Evolutionary conservation across 768 basidiomycete species (phyloP), one percentile per base, ranked within the genome.

Genomic region (Pleurotus pulmonarius): DNA sequence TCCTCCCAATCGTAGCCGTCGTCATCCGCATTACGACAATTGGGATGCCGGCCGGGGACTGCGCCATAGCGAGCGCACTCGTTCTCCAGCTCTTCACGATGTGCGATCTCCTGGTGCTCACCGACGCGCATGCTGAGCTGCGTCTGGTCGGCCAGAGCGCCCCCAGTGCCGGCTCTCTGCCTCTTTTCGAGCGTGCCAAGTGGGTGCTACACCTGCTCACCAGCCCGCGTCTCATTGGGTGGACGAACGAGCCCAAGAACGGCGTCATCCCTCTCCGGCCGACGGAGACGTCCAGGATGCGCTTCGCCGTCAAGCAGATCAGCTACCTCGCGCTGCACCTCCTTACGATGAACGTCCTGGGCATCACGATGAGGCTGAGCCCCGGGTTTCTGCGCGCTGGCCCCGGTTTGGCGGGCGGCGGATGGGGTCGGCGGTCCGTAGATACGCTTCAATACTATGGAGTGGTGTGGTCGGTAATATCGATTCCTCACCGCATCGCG

Each of bases 141-240:
- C 60, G 51, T 8, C 61, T 62, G 37, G 48, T 49, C 37, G 63
- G 65, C 26, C 60, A 63, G 41, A 29, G 2, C 8, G 56, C 26
- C 13, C 26, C 22, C 37, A 60, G 57, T 16, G 48, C 60, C 2
- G 41, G 56, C 11, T 52, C 55, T 5, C 45, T 58, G 26, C 47
- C 65, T 1, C 59, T 69, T 38, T 57, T 55, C 22, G 20, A 61
- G 8, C 62, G 70, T 6, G 18, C 70, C 3, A 49, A 49, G 29
- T 74, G 73, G 72, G 66, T 68, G 22, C 53, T 65, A 24, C 60
- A 65, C 41, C 61, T 74, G 12, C 64, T 65, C 44, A 58, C 61
- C 39, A 72, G 66, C 43, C 65, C 69, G 0, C 65, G 74, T 40
- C 72, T 73, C 11, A 66, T 76, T 5, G 68, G 71, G 29, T 74